These are phyloP conservation scores for Gymnopus androsaceus DNA, from an alignment of 1,284 basidiomycete genomes.

Conservation along the genomic window DNA sequence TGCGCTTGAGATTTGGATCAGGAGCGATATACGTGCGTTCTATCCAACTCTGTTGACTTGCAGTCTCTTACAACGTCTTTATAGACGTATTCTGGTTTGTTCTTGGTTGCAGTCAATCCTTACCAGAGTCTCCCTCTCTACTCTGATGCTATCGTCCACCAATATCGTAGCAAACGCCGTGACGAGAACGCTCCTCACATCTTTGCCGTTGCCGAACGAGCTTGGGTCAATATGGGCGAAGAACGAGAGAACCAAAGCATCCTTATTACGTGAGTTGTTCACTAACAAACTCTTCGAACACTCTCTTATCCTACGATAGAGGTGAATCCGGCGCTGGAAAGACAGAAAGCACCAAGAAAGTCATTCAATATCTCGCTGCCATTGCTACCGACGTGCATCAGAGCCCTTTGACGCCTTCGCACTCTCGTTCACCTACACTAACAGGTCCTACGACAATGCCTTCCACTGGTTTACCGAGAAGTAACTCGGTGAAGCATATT, in stretches of 20 bases:
- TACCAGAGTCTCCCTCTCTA: conserved; percentile 94
- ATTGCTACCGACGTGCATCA: conserved; percentile 85
- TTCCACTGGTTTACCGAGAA: conserved; percentile 60
- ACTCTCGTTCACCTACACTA: conserved; percentile 60
- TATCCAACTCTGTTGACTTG: conserved; percentile 7
- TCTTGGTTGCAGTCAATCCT: conserved; percentile 98
- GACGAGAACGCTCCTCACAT: conserved; percentile 98
- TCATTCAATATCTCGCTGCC: conserved; percentile 98
- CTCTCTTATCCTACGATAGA: conserved; percentile 40
- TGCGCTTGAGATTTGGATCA: conserved; percentile 88
- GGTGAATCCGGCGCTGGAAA: conserved; percentile 99
- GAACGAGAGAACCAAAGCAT: conserved; percentile 98
- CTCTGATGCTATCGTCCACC: conserved; percentile 87
- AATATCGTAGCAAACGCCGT: conserved; percentile 89
- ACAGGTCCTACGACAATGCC: conserved; percentile 50
- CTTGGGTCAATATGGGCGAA: conserved; percentile 98
- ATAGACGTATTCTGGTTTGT: conserved; percentile 93
- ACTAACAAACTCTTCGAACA: not conserved
- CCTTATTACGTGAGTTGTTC: conserved; percentile 83
- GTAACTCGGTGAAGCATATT: conserved; percentile 48
- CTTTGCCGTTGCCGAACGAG: conserved; percentile 95
- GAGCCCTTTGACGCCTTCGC: conserved; percentile 51
- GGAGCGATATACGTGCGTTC: conserved; percentile 91
- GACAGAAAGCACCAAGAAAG: conserved; percentile 99
- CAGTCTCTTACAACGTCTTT: conserved; percentile 11